A percentile compares a stretch with the other conserved stretches of the same genome.
These are phyloP conservation scores for Phytophthora sansomeana DNA, from an alignment of 352 stramenopile genomes.

Conservation along the genomic window DNA sequence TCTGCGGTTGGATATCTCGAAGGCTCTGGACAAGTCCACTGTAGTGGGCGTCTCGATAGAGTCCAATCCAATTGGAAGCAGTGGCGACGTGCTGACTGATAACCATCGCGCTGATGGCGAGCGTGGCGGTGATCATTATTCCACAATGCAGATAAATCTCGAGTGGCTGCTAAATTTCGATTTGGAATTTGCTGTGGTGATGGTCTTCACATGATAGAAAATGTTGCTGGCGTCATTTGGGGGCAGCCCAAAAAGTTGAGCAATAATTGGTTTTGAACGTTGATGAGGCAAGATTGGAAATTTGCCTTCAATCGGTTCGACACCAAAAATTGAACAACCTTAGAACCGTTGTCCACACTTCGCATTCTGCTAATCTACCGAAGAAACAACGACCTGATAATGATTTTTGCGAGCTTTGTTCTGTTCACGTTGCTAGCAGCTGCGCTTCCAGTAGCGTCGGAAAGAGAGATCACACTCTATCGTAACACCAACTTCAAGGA, in stretches of 20 bases:
- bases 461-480: conserved; percentile 2
- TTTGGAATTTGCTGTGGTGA: no score
- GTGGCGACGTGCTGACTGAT: neutral
- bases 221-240: no score
- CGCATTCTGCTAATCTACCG: no score
- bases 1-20: conserved; percentile 11
- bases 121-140: neutral
- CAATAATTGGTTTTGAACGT: no score
- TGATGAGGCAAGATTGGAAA: no score
- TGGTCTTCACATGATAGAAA: no score
- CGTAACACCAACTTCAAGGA: conserved; percentile 2
- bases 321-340: no score
- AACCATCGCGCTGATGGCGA: neutral
- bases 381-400: neutral
- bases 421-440: neutral
- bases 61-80: conserved; percentile 4
- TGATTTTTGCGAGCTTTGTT: neutral
- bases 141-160: neutral
- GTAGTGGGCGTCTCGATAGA: conserved; percentile 11
- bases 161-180: neutral
- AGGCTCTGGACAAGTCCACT: conserved; percentile 4
- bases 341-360: no score
- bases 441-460: neutral
- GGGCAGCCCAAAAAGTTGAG: no score
- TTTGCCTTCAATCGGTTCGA: no score